Conservation (phyloP, 257 asterid genomes). For the Galeopsis tetrahit region DNA sequence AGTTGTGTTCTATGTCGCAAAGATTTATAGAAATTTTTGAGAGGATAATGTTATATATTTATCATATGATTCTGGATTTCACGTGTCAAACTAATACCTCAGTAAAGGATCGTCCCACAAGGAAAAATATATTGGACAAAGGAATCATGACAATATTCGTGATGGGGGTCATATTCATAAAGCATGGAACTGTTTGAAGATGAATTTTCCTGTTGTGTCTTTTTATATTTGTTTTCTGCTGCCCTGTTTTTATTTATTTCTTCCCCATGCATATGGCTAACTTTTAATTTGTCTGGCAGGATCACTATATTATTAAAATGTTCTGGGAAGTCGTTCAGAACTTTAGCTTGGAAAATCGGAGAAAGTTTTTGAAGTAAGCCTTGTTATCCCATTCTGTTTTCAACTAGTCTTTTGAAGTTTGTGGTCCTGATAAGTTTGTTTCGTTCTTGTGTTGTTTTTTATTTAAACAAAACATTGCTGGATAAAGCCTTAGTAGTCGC, state of each 20-base stretch:
- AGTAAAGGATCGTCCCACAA: background rate
- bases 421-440: slow-evolving; percentile 22
- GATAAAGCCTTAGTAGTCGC: background rate
- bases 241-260: slow-evolving; percentile 3
- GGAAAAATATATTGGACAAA: background rate
- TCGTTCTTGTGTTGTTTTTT: background rate
- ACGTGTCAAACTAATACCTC: background rate
- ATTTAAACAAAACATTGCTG: background rate
- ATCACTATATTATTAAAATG: slow-evolving; percentile 84
- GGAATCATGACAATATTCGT: background rate
- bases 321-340: slow-evolving; percentile 90
- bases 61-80: background rate
- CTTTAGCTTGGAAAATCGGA: slow-evolving; percentile 76
- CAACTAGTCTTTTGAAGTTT: background rate
- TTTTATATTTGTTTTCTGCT: slow-evolving; percentile 17
- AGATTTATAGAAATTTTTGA: background rate
- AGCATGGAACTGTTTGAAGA: no score
- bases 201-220: background rate
- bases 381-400: slow-evolving; percentile 26
- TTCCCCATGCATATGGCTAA: slow-evolving; percentile 33
- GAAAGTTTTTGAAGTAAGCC: slow-evolving; percentile 87
- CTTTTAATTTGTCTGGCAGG: slow-evolving; percentile 57
- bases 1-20: slow-evolving; percentile 1
- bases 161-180: background rate
- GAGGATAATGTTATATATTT: background rate